Percentiles rank a stretch among this genome's conserved stretches.
Conservation (phyloP, 2,329 filamentous ascomycete species). For the Penicillium sclerotiorum region DNA sequence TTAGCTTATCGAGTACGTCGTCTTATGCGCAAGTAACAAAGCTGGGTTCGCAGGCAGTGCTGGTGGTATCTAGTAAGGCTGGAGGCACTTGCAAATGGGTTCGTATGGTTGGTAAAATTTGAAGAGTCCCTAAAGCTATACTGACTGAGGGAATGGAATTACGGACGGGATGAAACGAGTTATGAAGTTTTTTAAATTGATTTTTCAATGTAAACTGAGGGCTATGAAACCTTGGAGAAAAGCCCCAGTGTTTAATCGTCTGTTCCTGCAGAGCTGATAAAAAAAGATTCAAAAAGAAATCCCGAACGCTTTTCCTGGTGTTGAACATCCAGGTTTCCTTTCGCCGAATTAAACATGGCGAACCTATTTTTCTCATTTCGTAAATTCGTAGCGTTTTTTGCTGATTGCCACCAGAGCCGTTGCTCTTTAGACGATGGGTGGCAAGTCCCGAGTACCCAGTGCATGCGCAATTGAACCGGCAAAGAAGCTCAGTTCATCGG, state of each 20-base stretch:
- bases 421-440: conserved; percentile 1
- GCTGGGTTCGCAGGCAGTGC: no score
- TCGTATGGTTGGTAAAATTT: no score
- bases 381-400: conserved; percentile 22
- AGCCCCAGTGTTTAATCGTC: background rate
- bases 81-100: no score
- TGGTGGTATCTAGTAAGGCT: no score
- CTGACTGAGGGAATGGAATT: background rate
- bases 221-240: conserved; percentile 2
- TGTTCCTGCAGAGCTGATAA: conserved; percentile 1
- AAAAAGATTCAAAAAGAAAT: no score
- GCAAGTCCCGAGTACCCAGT: conserved; percentile 26
- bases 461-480: conserved; percentile 41
- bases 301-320: conserved; percentile 12
- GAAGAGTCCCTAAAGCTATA: no score
- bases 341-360: conserved; percentile 7
- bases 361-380: conserved; percentile 18
- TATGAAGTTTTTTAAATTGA: background rate
- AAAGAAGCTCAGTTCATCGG: conserved; percentile 45
- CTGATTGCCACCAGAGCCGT: background rate
- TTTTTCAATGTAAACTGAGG: background rate
- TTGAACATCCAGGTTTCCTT: conserved; percentile 11
- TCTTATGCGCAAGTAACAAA: no score
- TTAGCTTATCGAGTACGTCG: no score
- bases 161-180: background rate